Conservation (phyloP, 2,329 filamentous ascomycete genomes). For the Venturia carpophila region DNA sequence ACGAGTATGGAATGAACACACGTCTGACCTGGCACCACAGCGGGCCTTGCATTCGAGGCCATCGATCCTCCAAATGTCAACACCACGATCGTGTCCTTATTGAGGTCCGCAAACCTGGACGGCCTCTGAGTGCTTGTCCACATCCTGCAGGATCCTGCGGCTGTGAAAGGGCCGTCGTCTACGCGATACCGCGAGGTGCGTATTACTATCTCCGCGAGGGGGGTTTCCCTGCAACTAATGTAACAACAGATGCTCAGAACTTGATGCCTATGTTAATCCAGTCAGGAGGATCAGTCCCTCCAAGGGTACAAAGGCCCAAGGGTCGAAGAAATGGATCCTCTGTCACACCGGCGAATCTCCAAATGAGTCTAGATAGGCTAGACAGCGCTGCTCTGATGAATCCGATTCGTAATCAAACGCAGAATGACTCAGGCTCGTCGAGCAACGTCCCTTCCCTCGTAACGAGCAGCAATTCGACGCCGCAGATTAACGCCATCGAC, state of each 20-base stretch:
- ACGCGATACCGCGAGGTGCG: constrained; percentile 34
- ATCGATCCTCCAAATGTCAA: constrained; percentile 67
- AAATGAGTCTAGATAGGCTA: constrained; percentile 8
- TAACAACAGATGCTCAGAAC: not conserved
- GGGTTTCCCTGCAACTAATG: too few species aligned
- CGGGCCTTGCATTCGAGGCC: constrained; percentile 66
- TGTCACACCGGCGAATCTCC: constrained; percentile 13
- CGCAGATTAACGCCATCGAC: constrained; percentile 15
- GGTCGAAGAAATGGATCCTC: not conserved
- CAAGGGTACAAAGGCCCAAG: constrained; percentile 15
- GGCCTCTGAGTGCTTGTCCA: constrained; percentile 61
- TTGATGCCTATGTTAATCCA: constrained; percentile 22
- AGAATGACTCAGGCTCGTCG: constrained; percentile 10
- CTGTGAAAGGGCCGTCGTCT: constrained; percentile 53
- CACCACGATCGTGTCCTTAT: constrained; percentile 63
- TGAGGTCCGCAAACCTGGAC: constrained; percentile 63
- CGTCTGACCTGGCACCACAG: constrained; percentile 33
- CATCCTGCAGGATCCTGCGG: constrained; percentile 56
- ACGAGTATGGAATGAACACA: not conserved
- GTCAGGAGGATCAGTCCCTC: not conserved
- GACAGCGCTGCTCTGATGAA: constrained; percentile 2
- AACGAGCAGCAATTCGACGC: constrained; percentile 17
- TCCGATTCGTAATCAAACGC: not conserved
- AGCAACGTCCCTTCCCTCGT: constrained; percentile 15
- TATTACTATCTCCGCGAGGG: not conserved